Evolutionary conservation across 2,329 filamentous ascomycete genomes (phyloP).

Genomic region (Botrytis paeoniae): DNA sequence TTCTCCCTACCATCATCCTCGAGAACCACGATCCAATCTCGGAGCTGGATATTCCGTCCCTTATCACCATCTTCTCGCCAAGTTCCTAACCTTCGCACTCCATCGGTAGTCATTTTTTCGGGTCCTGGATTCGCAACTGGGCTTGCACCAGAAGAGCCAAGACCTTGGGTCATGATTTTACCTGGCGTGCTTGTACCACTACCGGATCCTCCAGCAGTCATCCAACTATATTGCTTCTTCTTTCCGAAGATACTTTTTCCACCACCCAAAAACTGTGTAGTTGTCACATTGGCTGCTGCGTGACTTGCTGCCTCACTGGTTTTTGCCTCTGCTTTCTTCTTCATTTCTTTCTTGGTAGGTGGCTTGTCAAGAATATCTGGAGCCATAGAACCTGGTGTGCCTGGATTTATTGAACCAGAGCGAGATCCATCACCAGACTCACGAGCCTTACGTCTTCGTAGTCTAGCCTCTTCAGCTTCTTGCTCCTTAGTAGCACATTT

Average conservation of each 20-base stretch:
- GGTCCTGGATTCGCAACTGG: constrained; percentile 39
- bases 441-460: constrained; percentile 57
- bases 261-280: constrained; percentile 69
- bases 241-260: constrained; percentile 58
- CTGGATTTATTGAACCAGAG: constrained; percentile 50
- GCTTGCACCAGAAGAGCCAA: constrained; percentile 39
- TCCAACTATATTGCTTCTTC: constrained; percentile 77
- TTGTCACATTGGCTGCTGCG: constrained; percentile 78
- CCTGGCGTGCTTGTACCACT: constrained; percentile 53
- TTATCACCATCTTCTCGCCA: constrained; percentile 77
- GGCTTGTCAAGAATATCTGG: constrained; percentile 65
- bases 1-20: constrained; percentile 73
- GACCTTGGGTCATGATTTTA: constrained; percentile 36
- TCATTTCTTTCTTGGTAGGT: constrained; percentile 84
- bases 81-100: constrained; percentile 63
- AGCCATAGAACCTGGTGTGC: constrained; percentile 60
- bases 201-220: constrained; percentile 47
- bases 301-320: constrained; percentile 76
- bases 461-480: constrained; percentile 68
- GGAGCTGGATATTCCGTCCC: constrained; percentile 75
- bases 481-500: constrained; percentile 64
- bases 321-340: constrained; percentile 69
- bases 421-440: constrained; percentile 52
- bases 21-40: constrained; percentile 76
- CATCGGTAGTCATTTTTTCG: constrained; percentile 52